These are phyloP conservation scores for Auxenochlorella pyrenoidosa DNA, from an alignment of 139 green algal genomes.

Conservation along the genomic window DNA sequence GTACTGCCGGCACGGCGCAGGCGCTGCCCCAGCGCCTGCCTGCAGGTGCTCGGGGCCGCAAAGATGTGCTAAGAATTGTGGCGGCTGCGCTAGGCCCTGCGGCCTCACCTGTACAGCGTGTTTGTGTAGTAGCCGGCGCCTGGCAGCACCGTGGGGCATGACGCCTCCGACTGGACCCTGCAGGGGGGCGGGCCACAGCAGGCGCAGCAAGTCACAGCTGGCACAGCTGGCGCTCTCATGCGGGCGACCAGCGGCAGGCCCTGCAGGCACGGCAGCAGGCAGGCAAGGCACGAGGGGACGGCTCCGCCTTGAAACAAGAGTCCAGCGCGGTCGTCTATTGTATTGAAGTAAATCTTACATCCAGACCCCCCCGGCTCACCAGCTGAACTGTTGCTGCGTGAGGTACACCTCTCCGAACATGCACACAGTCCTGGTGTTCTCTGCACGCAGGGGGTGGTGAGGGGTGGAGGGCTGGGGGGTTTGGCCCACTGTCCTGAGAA, in stretches of 20 bases:
- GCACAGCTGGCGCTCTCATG: no score
- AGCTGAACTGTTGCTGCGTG: not conserved
- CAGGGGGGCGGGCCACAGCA: not conserved
- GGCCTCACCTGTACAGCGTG: not conserved
- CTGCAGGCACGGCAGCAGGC: not conserved
- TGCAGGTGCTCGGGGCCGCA: no score
- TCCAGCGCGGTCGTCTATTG: no score
- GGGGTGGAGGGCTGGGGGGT: not conserved
- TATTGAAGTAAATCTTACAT: not conserved
- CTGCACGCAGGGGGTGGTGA: not conserved
- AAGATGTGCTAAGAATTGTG: no score
- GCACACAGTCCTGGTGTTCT: not conserved
- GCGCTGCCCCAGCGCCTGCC: no score
- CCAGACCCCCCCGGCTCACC: not conserved
- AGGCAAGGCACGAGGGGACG: no score
- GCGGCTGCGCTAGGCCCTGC: no score
- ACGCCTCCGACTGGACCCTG: not conserved
- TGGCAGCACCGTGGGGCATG: not conserved
- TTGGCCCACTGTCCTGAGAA: no score
- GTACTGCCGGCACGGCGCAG: no score
- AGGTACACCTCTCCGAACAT: constrained; percentile 3
- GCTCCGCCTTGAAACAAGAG: no score
- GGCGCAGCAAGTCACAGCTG: no score
- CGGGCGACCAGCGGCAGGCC: not conserved
- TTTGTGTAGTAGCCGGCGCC: not conserved